A percentile compares a stretch with the other conserved stretches of the same genome.
Evolutionary conservation across 768 basidiomycete species (phyloP).

Genomic region (Baorangia bicolor): DNA sequence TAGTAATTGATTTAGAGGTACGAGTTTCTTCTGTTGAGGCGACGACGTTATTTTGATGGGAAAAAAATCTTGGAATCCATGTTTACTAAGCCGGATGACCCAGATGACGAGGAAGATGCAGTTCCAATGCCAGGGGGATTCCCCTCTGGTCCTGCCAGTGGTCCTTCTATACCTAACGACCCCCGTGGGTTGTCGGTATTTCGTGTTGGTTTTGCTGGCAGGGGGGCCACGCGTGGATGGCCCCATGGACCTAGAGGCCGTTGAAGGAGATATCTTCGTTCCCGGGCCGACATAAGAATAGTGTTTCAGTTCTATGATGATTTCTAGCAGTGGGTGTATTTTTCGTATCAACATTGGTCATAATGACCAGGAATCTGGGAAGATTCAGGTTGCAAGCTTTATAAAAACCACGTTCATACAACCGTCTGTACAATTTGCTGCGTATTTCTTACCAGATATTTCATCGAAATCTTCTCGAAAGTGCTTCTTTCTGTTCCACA

Average conservation of each 20-base stretch:
- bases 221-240: conserved; percentile 39
- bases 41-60: too few species aligned
- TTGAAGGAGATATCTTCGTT: conserved; percentile 7
- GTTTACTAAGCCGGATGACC: too few species aligned
- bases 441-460: background rate
- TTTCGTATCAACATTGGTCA: conserved; percentile 18
- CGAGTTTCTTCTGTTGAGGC: too few species aligned
- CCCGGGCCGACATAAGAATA: conserved; percentile 11
- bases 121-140: conserved; percentile 39
- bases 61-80: too few species aligned
- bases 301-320: background rate
- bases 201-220: conserved; percentile 60
- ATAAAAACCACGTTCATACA: background rate
- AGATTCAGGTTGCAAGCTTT: background rate
- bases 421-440: background rate
- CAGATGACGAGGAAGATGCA: too few species aligned
- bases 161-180: conserved; percentile 12
- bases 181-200: conserved; percentile 31
- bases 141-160: conserved; percentile 24
- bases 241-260: conserved; percentile 13
- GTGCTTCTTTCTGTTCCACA: background rate
- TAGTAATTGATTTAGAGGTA: too few species aligned
- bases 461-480: background rate
- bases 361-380: conserved; percentile 11
- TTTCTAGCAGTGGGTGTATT: background rate